phyloP scores from a whole-genome alignment of 768 basidiomycete genomes.

The Lactarius pseudohatsudake region DNA sequence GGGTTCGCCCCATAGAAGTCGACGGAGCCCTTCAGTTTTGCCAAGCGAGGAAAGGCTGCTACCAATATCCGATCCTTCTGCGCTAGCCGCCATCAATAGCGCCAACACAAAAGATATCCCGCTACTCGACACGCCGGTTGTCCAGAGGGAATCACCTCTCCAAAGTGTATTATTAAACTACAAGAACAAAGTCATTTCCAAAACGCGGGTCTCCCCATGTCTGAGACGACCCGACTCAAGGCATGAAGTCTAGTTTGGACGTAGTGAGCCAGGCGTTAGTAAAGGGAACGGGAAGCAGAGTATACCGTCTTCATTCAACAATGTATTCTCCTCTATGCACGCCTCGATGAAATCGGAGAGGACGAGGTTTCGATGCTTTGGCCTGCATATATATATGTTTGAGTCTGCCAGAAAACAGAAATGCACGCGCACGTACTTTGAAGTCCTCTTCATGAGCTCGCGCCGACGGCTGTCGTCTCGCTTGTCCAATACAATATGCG shows the following conservation, averaged over 20 bases:
- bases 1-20: too few relatives aligned
- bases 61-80: too few relatives aligned
- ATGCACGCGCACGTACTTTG: conserved; percentile 50
- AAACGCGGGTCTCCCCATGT: background rate
- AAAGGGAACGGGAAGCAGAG: background rate
- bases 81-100: too few relatives aligned
- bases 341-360: conserved; percentile 75
- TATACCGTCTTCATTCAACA: conserved; percentile 84
- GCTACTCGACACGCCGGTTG: too few relatives aligned
- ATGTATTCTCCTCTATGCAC: conserved; percentile 78
- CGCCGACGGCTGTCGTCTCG: conserved; percentile 72
- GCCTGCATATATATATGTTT: conserved; percentile 40
- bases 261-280: background rate
- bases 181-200: too few relatives aligned
- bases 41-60: too few relatives aligned
- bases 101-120: too few relatives aligned
- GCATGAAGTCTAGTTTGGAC: conserved; percentile 18
- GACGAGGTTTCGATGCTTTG: conserved; percentile 76
- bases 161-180: background rate
- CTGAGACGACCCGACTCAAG: conserved; percentile 1
- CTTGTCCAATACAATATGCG: conserved; percentile 84
- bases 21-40: too few relatives aligned
- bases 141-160: too few relatives aligned
- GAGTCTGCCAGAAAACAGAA: background rate
- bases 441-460: conserved; percentile 68